Evolutionary conservation across 2,329 filamentous ascomycete species (phyloP), one percentile per base, ranked within the genome.

Genomic region (Cercospora zeina): DNA sequence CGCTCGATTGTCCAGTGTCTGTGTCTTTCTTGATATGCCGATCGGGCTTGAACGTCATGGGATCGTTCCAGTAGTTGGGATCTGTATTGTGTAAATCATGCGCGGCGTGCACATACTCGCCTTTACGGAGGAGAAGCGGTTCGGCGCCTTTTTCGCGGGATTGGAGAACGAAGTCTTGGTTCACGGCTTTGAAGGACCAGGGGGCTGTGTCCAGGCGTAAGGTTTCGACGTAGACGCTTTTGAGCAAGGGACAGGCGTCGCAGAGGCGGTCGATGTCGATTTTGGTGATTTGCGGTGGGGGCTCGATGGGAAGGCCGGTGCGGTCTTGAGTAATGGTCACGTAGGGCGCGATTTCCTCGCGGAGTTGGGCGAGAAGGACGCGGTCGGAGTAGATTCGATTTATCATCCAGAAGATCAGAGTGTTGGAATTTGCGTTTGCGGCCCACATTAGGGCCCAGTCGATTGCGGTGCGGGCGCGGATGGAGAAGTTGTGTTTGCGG

Each of bases 391-490:
- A 75, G 51, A 77, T 74, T 30, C 71, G 71, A 39, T 71, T 69
- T 21, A 76, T 59, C 63, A 78, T 71, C 76, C 76, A 78, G 58
- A 76, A 77, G 14, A 77, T 68, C 8, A 85, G 71, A 3, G 78
- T 76, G 55, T 80, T 80, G 4, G 80, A 77, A 65, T 85, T 84
- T 14, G 80, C 80, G 65, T 83, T 81, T 69, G 82, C 74, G 9
- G 81, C 81, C 83, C 83, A 86, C 24, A 85, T 71, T 7, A 85
- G 68, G n/a, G 77, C 77, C n/a, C 82, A 68, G 59, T 84, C 80
- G 10, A 67, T 54, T 1, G 75, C 67, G 10, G 72, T 72, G 39
- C 75, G 64, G n/a, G 71, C 72, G 3, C 70, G 66, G 11, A 73
- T 71, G 37, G 67, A 71, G 50, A 74, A 65, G 24, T 68, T 63